Conservation (phyloP, 2,329 filamentous ascomycete species). For the Colletotrichum sp. region DNA sequence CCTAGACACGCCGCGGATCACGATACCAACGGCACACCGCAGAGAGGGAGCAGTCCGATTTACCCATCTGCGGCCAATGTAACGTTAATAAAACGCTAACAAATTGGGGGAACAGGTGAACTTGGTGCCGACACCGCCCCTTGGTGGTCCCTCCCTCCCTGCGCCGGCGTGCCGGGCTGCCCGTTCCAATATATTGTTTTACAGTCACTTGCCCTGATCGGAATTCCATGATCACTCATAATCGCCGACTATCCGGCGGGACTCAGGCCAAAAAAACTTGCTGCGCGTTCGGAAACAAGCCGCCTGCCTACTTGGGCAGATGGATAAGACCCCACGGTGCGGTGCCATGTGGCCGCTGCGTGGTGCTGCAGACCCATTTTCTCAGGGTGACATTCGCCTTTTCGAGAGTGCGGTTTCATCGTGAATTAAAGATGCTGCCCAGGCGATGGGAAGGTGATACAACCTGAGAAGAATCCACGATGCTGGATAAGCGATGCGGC, state of each 20-base stretch:
- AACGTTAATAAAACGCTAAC: constrained; percentile 7
- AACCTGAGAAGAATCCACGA: not conserved
- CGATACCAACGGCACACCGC: not conserved
- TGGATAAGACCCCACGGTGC: not conserved
- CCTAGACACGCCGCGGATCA: not conserved
- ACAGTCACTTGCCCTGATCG: not conserved
- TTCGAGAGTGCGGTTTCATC: not conserved
- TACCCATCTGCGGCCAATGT: not conserved
- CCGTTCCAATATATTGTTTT: not conserved
- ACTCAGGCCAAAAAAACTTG: not conserved
- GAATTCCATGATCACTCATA: not conserved
- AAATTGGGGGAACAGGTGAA: not conserved
- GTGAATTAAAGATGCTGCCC: not conserved
- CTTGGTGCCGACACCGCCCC: not conserved
- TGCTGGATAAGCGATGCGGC: not conserved
- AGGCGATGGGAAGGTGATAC: not conserved
- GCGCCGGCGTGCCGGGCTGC: not conserved
- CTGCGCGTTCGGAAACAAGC: not conserved
- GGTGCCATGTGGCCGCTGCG: not conserved
- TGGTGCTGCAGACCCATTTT: not conserved
- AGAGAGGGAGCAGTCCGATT: not conserved
- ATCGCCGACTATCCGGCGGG: not conserved
- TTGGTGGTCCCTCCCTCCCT: not conserved
- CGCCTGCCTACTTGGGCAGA: not conserved
- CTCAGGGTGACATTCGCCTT: not conserved